These are phyloP conservation scores for Conoideocrella luteorostrata DNA, from an alignment of 2,329 filamentous ascomycete species.

Conservation along the genomic window DNA sequence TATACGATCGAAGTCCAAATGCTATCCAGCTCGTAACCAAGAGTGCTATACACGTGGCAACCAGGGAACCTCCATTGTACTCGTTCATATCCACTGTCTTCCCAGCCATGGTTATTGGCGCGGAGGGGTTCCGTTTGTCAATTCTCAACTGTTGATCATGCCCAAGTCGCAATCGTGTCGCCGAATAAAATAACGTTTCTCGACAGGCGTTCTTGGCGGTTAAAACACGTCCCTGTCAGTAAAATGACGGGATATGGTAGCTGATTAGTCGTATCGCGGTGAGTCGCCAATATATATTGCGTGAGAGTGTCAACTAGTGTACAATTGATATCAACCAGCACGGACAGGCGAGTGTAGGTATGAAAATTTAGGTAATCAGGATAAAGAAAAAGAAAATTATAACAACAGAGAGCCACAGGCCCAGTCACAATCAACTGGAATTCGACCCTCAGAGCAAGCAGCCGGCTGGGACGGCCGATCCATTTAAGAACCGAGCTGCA, in stretches of 20 bases:
- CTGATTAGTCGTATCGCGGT: too few species aligned
- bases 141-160: conserved; percentile 3
- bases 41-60: conserved; percentile 30
- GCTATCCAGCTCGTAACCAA: conserved; percentile 35
- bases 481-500: not conserved
- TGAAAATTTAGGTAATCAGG: too few species aligned
- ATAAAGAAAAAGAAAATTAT: not conserved
- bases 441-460: not conserved
- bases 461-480: not conserved
- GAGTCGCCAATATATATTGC: too few species aligned
- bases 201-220: too few species aligned
- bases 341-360: too few species aligned
- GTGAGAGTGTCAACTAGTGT: too few species aligned
- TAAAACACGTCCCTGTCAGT: too few species aligned
- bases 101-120: conserved; percentile 21
- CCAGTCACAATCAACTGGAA: not conserved
- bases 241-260: too few species aligned
- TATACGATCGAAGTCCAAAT: conserved; percentile 37
- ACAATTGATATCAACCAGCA: too few species aligned
- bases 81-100: conserved; percentile 25
- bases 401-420: not conserved
- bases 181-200: too few species aligned
- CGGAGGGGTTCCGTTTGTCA: not conserved
- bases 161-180: not conserved
- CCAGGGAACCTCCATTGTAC: conserved; percentile 32